Conservation (phyloP, 177 flowering plant genomes). For the Telopea speciosissima region DNA sequence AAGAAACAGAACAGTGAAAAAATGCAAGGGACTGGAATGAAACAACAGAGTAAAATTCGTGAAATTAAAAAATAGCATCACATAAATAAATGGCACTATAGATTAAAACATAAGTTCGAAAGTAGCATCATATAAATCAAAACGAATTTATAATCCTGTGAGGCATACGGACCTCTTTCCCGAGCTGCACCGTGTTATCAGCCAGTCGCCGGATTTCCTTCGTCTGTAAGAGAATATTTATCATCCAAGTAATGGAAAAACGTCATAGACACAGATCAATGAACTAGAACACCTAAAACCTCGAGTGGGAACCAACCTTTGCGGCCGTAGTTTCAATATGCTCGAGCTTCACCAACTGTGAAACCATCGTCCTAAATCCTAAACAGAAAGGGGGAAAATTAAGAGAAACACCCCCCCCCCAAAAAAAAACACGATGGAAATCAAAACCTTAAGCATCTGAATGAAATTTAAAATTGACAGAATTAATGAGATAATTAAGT, state of each 20-base stretch:
- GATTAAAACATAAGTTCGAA: too few species aligned
- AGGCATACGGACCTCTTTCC: conserved; percentile 39
- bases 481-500: background rate
- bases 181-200: conserved; percentile 86
- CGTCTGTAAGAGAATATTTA: conserved; percentile 38
- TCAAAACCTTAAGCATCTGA: background rate
- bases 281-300: background rate
- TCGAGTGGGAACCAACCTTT: conserved; percentile 36
- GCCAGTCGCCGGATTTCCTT: conserved; percentile 82
- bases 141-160: conserved; percentile 22
- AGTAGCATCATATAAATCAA: too few species aligned
- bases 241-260: background rate
- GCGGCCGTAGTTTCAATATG: conserved; percentile 91
- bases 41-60: too few species aligned
- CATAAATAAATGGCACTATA: too few species aligned
- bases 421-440: background rate
- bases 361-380: conserved; percentile 91
- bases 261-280: background rate
- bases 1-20: too few species aligned
- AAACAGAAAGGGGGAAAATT: background rate
- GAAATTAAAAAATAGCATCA: too few species aligned
- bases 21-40: too few species aligned
- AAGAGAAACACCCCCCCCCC: too few species aligned
- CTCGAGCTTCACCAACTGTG: conserved; percentile 91
- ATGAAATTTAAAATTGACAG: background rate